Base-by-base conservation (phyloP, 495 filamentous ascomycete species). In the Talaromyces trachyspermus region DNA sequence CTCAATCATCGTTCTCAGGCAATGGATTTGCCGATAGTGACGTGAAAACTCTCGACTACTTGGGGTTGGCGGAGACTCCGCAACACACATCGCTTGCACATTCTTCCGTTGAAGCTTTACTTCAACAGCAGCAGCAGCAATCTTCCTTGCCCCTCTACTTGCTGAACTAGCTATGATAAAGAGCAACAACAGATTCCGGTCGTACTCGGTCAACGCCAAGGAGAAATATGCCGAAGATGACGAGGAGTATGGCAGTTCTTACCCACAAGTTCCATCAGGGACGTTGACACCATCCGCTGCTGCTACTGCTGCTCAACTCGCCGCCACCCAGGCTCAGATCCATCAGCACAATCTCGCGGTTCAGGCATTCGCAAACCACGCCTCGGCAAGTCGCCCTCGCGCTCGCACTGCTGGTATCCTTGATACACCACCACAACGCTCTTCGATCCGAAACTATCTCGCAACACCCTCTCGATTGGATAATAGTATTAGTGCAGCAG, bases 181-280 rank as follows among this genome's bases (percentile, higher is more conserved):
- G 62, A 88, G 81, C 50, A 76, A 85, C 45, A 97, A 85, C 63
- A 78, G 92, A 37, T 89, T 96, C 66, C 81, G 92, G 14, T 98
- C 92, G 23, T 97, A 95, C 62, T 98, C 92, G 17, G 92, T 98
- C 39, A 97, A 98, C 64, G 92, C 94, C 32, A 96, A 94, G 63
- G 92, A 96, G 61, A 95, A 94, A 65, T 97, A 97, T 57, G 92
- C 86, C 0, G 83, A 86, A 57, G 89, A 95, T 48, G 89, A 95
- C 51, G 91, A 96, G 19, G 88, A 89, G 32, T 82, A 88, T 48
- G 70, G 72, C 43, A 68, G 55, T 49, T 61, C 65, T 19, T 82
- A 80, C 53, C 66, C 73, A 11, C 71, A 75, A 43, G 60, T 70
- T 44, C 85, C 83, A 42, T 84, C 85, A 39, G 81, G 84, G 10